phyloP scores from a whole-genome alignment of 1,139 yeast species.

The Suhomyces ambrosiae region DNA sequence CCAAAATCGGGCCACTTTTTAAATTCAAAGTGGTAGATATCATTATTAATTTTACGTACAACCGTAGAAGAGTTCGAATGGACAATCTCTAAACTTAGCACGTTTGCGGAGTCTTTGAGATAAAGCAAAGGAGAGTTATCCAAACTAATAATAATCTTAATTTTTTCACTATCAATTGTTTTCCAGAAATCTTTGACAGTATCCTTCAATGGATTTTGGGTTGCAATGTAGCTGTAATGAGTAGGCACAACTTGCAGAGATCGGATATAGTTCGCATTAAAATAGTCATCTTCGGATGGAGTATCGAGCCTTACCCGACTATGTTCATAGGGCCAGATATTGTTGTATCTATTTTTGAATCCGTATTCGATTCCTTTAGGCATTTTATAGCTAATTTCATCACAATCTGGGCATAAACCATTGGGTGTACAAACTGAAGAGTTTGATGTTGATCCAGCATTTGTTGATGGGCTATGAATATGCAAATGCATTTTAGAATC shows the following conservation, averaged over 20 bases:
- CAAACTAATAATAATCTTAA: conserved; percentile 68
- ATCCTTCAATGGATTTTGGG: conserved; percentile 45
- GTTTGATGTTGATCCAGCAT: neutral
- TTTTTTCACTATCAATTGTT: conserved; percentile 52
- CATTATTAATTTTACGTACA: conserved; percentile 25
- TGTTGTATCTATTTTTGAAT: conserved; percentile 47
- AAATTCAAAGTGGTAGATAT: conserved; percentile 68
- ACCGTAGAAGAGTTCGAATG: conserved; percentile 14
- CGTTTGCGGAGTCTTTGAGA: conserved; percentile 12
- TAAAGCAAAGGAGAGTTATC: conserved; percentile 42
- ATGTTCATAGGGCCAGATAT: conserved; percentile 52
- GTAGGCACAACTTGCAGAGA: conserved; percentile 20
- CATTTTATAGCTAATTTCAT: conserved; percentile 45
- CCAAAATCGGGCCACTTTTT: conserved; percentile 85
- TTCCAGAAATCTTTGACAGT: conserved; percentile 50
- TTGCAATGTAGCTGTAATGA: conserved; percentile 41
- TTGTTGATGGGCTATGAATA: conserved; percentile 10
- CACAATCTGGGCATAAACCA: conserved; percentile 48
- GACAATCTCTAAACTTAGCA: conserved; percentile 12
- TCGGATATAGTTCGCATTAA: conserved; percentile 44
- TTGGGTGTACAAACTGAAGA: conserved; percentile 41
- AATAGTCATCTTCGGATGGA: conserved; percentile 38
- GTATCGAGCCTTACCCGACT: conserved; percentile 39
- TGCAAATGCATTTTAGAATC: conserved; percentile 8
- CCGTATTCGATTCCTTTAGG: conserved; percentile 57